These are phyloP conservation scores for Hypoxylon sp. DNA, from an alignment of 2,329 filamentous ascomycete genomes.

Conservation along the genomic window DNA sequence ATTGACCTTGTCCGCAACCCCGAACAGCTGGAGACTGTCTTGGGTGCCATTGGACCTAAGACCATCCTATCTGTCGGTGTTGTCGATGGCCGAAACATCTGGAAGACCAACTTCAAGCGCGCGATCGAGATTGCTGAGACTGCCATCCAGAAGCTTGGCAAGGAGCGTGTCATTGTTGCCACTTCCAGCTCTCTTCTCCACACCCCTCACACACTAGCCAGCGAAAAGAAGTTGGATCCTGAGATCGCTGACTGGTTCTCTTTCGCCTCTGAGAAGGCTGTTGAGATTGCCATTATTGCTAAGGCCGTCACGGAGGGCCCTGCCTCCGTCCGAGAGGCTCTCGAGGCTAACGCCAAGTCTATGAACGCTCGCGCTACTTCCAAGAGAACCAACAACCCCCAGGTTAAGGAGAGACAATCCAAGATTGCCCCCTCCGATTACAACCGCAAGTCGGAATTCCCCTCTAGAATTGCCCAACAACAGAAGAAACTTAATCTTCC, in stretches of 20 bases:
- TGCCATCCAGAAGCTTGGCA: slow-evolving; percentile 93
- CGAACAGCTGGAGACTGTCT: slow-evolving; percentile 92
- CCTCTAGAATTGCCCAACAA: slow-evolving; percentile 86
- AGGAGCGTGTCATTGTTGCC: slow-evolving; percentile 96
- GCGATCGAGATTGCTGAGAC: slow-evolving; percentile 92
- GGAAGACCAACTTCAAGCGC: slow-evolving; percentile 99
- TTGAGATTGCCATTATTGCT: slow-evolving; percentile 91
- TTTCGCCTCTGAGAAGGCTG: slow-evolving; percentile 94
- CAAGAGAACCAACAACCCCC: slow-evolving; percentile 94
- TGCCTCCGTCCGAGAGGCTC: slow-evolving; percentile 85
- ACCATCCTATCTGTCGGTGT: slow-evolving; percentile 96
- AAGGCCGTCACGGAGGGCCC: slow-evolving; percentile 97
- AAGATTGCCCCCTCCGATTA: slow-evolving; percentile 88
- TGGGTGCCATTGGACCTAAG: slow-evolving; percentile 85
- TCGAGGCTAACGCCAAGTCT: slow-evolving; percentile 97
- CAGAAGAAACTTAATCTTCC: slow-evolving; percentile 94
- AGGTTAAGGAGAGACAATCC: slow-evolving; percentile 96
- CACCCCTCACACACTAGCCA: slow-evolving; percentile 96
- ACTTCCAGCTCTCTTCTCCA: slow-evolving; percentile 98
- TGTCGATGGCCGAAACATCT: slow-evolving; percentile 99
- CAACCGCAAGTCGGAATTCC: slow-evolving; percentile 93
- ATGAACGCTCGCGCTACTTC: slow-evolving; percentile 92
- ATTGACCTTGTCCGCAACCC: slow-evolving; percentile 98
- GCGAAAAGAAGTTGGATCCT: slow-evolving; percentile 96
- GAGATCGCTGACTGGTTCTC: slow-evolving; percentile 99